Base-by-base conservation (phyloP, 1,139 yeast species). In the Geotrichum citri-aurantii region DNA sequence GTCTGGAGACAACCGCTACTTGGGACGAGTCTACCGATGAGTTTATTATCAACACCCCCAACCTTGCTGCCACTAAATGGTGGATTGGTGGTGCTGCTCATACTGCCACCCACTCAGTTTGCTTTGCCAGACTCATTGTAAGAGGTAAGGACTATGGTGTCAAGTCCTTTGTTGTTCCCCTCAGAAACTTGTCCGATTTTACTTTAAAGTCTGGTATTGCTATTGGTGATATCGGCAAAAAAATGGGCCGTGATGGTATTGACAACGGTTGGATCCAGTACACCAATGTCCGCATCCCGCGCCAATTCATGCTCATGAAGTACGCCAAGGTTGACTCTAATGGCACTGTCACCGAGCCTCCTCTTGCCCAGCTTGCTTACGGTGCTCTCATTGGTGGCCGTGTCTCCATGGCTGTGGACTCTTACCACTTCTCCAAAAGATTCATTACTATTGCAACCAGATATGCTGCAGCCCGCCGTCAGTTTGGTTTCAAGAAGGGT, bases 61-160 rank as follows among this genome's bases (percentile, higher is more conserved):
- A 88, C 70, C 75, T 88, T 63, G 89, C 93, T 57, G 96, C 97
- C 48, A 89, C 96, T 57, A 90, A 90, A 74, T 90, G 96, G 96
- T 90, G 97, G 97, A 90, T 90, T 69, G 97, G 96, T 59, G 97
- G 97, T 68, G 96, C 96, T 52, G 96, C 96, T 6, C 95, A 88
- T 70, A 85, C 95, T n/a, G 86, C 96, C 12, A 88, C 92, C 55
- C 96, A 90, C 73, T 77, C 88, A 19, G 82, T 86, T 40, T 85
- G 82, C 56, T 89, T 85, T 68, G 96, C 96, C 24, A 80, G 96
- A 67, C 79, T 90, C 65, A 81, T 87, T 62, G 91, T 88, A 44
- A 79, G 84, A 59, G 91, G 88, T 54, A 80, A 86, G 71, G 96
- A 89, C 73, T 85, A 88, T 69, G 96, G 96, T 59, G 95, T 89